phyloP scores from a whole-genome alignment of 345 rosid genomes.

The Euphorbia peplus region DNA sequence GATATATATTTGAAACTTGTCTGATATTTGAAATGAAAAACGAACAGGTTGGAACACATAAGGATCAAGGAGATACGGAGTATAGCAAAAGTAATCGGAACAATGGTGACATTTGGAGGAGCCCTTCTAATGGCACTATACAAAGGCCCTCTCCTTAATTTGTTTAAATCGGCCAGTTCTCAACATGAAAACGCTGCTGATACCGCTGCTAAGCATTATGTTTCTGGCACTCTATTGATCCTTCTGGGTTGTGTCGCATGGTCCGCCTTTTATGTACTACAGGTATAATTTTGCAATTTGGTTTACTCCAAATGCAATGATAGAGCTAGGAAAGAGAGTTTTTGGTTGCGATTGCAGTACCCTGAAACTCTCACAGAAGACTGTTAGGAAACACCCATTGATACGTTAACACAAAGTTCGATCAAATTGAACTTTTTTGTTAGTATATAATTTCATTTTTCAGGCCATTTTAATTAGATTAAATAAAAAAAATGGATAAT shows the following conservation, averaged over 20 bases:
- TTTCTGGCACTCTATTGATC: slow-evolving; percentile 57
- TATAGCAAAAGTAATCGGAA: slow-evolving; percentile 63
- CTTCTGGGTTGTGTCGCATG: slow-evolving; percentile 64
- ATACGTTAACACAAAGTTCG: too few species aligned
- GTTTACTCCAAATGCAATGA: too few species aligned
- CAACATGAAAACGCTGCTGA: slow-evolving; percentile 20
- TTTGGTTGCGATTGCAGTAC: too few species aligned
- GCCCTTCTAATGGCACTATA: slow-evolving; percentile 70
- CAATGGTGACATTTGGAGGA: slow-evolving; percentile 55
- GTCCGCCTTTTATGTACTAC: slow-evolving; percentile 64
- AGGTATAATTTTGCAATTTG: slow-evolving; percentile 26
- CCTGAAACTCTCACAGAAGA: neutral
- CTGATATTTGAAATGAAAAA: neutral
- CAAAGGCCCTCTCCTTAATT: slow-evolving; percentile 57
- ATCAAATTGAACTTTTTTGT: too few species aligned
- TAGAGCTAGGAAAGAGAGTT: too few species aligned
- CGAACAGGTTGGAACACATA: slow-evolving; percentile 50
- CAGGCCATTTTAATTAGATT: too few species aligned
- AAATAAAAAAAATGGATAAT: too few species aligned
- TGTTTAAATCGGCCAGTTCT: slow-evolving; percentile 30
- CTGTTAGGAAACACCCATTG: neutral
- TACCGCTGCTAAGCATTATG: slow-evolving; percentile 48
- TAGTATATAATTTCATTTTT: too few species aligned
- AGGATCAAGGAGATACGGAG: slow-evolving; percentile 43
- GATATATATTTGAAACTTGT: neutral